Evolutionary conservation across 2,329 filamentous ascomycete species (phyloP), one percentile per base, ranked within the genome.

Genomic region (Aspergillus thermomutatus): DNA sequence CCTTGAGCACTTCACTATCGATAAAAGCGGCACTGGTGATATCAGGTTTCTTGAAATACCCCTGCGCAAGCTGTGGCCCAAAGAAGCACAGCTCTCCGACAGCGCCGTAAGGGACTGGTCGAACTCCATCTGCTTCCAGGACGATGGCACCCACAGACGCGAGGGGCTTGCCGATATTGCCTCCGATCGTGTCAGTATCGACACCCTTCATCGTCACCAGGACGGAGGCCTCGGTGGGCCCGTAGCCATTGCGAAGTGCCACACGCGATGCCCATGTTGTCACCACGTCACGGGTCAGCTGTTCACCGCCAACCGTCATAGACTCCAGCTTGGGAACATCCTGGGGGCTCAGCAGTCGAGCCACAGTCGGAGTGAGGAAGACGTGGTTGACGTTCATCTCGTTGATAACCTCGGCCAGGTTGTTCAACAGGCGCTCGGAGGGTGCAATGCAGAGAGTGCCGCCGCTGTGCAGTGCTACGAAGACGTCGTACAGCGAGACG

Each of bases 181-280:
- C 55, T 10, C 46, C 46, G 9, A 52, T 53, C 10, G 40, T 52
- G 17, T 50, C 52, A 23, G 54, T 25, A 19, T 58, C 46, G 17
- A 61, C 54, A 3, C 55, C 25, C 23, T 47, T 52, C 6, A 52
- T 50, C 5, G 56, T 58, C 25, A 56, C 53, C 19, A 57, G 43
- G n/a, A 63, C 54, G 3, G 62, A 53, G 6, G 61, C 56, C 52
- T 65, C 63, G 4, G 63, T 62, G 23, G 60, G 60, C 17, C 62
- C 62, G 19, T 64, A 64, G 8, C 50, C 57, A 40, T 61, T 64
- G 17, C 55, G 31, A 2, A 63, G 49, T 6, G 27, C 37, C 21
- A 52, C 43, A 6, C 54, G 46, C 19, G 56, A 27, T 10, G 53
- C 57, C 58, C 56, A 63, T 9, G 41, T 46, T 6, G 54, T 41